Conservation (phyloP, 2,329 filamentous ascomycete genomes). For the Annulohypoxylon truncatum region DNA sequence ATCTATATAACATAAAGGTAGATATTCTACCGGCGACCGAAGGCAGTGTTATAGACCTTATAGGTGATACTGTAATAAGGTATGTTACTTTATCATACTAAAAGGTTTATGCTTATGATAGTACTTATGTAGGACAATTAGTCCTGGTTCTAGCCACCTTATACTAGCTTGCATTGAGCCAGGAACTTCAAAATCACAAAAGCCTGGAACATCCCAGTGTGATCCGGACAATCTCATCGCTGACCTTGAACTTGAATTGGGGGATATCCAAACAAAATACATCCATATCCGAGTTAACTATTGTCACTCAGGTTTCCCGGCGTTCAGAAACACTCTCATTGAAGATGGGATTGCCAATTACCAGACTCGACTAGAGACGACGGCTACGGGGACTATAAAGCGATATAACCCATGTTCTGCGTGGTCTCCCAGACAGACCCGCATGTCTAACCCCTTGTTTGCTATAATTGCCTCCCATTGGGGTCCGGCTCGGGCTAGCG, state of each 20-base stretch:
- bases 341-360: slow-evolving; percentile 53
- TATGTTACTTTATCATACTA: slow-evolving; percentile 3
- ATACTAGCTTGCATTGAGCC: slow-evolving; percentile 62
- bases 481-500: slow-evolving; percentile 58
- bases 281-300: slow-evolving; percentile 65
- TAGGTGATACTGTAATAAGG: slow-evolving; percentile 50
- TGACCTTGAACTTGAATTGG: slow-evolving; percentile 68
- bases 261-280: slow-evolving; percentile 60
- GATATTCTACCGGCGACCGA: slow-evolving; percentile 58
- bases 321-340: slow-evolving; percentile 43
- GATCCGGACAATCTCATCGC: slow-evolving; percentile 68
- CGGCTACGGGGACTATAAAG: slow-evolving; percentile 62
- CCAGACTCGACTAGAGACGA: slow-evolving; percentile 65
- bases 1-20: slow-evolving; percentile 61
- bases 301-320: slow-evolving; percentile 66
- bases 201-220: slow-evolving; percentile 48
- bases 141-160: slow-evolving; percentile 58
- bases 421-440: slow-evolving; percentile 61
- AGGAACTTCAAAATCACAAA: slow-evolving; percentile 33
- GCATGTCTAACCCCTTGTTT: slow-evolving; percentile 55
- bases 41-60: slow-evolving; percentile 58
- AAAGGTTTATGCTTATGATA: slow-evolving; percentile 28
- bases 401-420: slow-evolving; percentile 60
- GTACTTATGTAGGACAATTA: slow-evolving; percentile 55
- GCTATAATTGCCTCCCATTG: slow-evolving; percentile 61